phyloP scores from a whole-genome alignment of 1,284 basidiomycete genomes.

The Ceratorhiza oryzae-sativae region DNA sequence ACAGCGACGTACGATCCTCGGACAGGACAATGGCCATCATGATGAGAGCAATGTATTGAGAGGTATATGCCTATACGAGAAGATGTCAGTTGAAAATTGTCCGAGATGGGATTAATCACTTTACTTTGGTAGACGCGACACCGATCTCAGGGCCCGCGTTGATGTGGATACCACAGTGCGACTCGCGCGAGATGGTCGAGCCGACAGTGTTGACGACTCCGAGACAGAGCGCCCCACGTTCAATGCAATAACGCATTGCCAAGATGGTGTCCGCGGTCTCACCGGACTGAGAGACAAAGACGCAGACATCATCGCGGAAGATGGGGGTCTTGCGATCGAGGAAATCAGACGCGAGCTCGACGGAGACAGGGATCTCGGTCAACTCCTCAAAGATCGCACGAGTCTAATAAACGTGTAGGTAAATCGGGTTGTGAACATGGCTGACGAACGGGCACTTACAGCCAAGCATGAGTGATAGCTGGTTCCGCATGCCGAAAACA shows the following conservation, averaged over 20 bases:
- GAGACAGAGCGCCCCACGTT: slow-evolving; percentile 93
- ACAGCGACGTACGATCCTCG: slow-evolving; percentile 94
- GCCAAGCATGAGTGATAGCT: slow-evolving; percentile 98
- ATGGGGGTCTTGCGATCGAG: slow-evolving; percentile 98
- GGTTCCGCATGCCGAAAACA: slow-evolving; percentile 98
- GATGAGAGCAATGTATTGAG: slow-evolving; percentile 97
- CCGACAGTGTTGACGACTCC: slow-evolving; percentile 99
- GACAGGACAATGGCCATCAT: slow-evolving; percentile 99
- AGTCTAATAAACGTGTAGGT: slow-evolving; percentile 56
- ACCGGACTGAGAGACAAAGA: slow-evolving; percentile 97
- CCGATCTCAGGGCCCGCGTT: slow-evolving; percentile 99
- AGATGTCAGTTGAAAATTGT: not conserved
- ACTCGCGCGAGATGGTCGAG: slow-evolving; percentile 97
- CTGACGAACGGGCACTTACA: slow-evolving; percentile 47
- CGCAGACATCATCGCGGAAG: slow-evolving; percentile 97
- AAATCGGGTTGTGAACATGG: not conserved
- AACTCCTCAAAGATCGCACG: slow-evolving; percentile 98
- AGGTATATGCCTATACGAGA: slow-evolving; percentile 85
- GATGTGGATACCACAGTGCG: slow-evolving; percentile 99
- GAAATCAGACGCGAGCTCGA: slow-evolving; percentile 98
- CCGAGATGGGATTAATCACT: slow-evolving; percentile 40
- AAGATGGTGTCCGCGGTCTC: slow-evolving; percentile 99
- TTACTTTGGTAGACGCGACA: slow-evolving; percentile 98
- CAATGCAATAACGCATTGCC: slow-evolving; percentile 94
- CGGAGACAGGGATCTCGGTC: slow-evolving; percentile 97